Evolutionary conservation across 306 rosid species (phyloP), one percentile per base, ranked within the genome.

Genomic region (Castanea sativa): DNA sequence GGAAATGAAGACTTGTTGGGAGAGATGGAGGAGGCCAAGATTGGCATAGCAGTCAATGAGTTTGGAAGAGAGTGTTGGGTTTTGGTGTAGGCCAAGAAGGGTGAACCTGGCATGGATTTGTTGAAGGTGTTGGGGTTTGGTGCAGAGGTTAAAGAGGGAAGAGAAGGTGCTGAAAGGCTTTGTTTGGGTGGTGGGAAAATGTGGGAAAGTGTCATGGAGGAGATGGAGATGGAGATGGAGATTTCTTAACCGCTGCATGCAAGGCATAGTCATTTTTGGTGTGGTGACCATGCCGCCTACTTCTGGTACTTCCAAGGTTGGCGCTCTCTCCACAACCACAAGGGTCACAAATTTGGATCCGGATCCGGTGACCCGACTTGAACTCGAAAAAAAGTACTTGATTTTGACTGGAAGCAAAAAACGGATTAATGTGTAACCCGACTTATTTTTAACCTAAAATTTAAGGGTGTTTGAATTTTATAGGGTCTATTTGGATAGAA

Each of bases 11-110:
- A 93, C 76, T 70, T 74, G 86, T 9, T 56, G 84, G 9, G 94
- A 84, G 76, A 80, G 82, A 51, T 58, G 6, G 64, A 79, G 76
- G 73, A 80, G 78, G 76, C 92, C 91, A 52, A 89, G 83, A n/a
- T 79, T 85, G 83, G 92, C 87, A 67, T 91, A 93, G 78, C 61
- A 80, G 63, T 81, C 89, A 4, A 92, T 80, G 76, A 92, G 94
- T 59, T 85, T 65, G 83, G 86, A 85, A 51, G 91, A 86, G 82
- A 91, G 85, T 21, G 79, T 30, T 51, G 92, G 81, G 89, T 83
- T 91, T 78, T 91, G 92, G 87, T 87, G 90, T 21, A 84, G 87
- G 73, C 96, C 96, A 49, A 89, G 87, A 43, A 91, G 94, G 84
- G 88, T 43, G 88, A 89, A 89, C 81, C 96, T 85, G 25, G 90